Percentiles rank a stretch among this genome's conserved stretches.
Evolutionary conservation across 257 asterid genomes (phyloP).

Genomic region (Solanum bukasovii): DNA sequence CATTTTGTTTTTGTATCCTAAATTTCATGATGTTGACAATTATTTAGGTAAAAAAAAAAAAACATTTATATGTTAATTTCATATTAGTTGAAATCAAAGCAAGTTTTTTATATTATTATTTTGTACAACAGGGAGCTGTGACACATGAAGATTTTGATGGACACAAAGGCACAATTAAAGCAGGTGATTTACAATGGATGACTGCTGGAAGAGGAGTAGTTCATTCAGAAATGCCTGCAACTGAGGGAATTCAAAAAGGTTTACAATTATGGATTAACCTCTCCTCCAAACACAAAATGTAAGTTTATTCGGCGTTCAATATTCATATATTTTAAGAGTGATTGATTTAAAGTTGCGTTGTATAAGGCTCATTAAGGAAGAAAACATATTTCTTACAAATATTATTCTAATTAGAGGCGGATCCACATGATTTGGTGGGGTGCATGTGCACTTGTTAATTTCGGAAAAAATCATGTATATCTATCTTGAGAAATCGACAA

Average conservation of each 20-base stretch:
- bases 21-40: not conserved
- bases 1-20: not conserved
- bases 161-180: conserved; percentile 62
- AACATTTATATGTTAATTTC: no score
- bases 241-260: conserved; percentile 64
- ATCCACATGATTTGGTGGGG: accelerated
- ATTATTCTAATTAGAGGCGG: no score
- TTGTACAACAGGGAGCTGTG: conserved; percentile 40
- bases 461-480: no score
- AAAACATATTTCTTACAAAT: no score
- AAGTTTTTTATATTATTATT: not conserved
- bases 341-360: not conserved
- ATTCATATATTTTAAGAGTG: no score
- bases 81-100: not conserved
- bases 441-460: accelerated
- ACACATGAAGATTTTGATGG: conserved; percentile 84
- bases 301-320: not conserved
- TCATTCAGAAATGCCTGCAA: conserved; percentile 91
- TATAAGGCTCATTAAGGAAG: not conserved
- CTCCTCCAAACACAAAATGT: conserved; percentile 67
- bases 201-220: conserved; percentile 91
- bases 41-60: not conserved
- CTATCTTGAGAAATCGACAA: not conserved
- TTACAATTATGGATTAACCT: conserved; percentile 86
- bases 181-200: conserved; percentile 95